These are phyloP conservation scores for Colletotrichum sp. DNA, from an alignment of 2,329 filamentous ascomycete genomes.

Conservation along the genomic window DNA sequence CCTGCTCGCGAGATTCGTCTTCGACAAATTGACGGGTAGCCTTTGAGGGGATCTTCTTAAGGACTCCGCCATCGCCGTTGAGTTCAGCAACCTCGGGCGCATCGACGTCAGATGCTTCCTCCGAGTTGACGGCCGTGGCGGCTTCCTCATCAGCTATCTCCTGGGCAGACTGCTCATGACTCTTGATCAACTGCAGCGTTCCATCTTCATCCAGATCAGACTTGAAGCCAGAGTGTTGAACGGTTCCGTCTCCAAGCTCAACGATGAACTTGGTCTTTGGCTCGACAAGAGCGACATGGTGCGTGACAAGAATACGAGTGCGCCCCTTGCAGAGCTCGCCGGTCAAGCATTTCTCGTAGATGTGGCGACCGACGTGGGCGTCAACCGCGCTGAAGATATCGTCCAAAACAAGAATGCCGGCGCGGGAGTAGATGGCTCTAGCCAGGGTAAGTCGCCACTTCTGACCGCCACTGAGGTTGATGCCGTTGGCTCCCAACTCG, in stretches of 20 bases:
- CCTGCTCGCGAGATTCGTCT: constrained; percentile 75
- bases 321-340: constrained; percentile 72
- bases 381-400: constrained; percentile 87
- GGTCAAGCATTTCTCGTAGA: constrained; percentile 77
- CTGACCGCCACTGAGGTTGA: constrained; percentile 84
- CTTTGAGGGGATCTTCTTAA: constrained; percentile 58
- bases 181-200: constrained; percentile 61
- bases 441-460: constrained; percentile 84
- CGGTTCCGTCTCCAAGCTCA: constrained; percentile 71
- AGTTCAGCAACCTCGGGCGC: constrained; percentile 31
- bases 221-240: constrained; percentile 68
- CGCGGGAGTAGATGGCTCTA: constrained; percentile 79
- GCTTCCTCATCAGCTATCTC: constrained; percentile 56
- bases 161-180: constrained; percentile 53
- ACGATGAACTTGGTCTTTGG: constrained; percentile 76
- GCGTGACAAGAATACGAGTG: constrained; percentile 81
- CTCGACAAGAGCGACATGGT: constrained; percentile 76
- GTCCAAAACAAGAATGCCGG: constrained; percentile 78
- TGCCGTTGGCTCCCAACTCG: constrained; percentile 83
- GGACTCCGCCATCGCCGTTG: constrained; percentile 39
- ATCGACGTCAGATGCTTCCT: constrained; percentile 45
- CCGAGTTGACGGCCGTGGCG: constrained; percentile 60
- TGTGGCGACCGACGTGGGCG: constrained; percentile 79
- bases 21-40: constrained; percentile 74
- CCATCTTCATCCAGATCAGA: constrained; percentile 67